Percentiles rank a stretch among this genome's conserved stretches.
These are phyloP conservation scores for Penicillium sp. DNA, from an alignment of 2,329 filamentous ascomycete species.

Conservation along the genomic window DNA sequence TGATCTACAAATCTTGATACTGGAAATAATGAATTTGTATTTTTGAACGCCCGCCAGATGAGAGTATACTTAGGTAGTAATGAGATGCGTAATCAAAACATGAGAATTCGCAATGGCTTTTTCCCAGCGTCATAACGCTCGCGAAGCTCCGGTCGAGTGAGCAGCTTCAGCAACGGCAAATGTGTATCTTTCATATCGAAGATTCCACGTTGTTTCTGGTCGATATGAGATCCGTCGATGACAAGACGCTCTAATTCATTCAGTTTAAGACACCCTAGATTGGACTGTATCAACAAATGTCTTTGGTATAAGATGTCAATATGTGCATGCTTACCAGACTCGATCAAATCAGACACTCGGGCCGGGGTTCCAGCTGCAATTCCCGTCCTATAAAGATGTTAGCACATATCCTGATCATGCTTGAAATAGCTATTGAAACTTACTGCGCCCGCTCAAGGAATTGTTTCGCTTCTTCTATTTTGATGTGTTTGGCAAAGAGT, in stretches of 20 bases:
- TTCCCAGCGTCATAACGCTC: slow-evolving; percentile 57
- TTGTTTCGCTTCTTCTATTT: slow-evolving; percentile 76
- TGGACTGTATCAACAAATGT: slow-evolving; percentile 5
- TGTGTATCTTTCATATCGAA: slow-evolving; percentile 94
- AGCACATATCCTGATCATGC: background rate
- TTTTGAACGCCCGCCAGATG: slow-evolving; percentile 1
- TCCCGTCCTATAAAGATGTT: slow-evolving; percentile 54
- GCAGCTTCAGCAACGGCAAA: slow-evolving; percentile 68
- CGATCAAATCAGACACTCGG: slow-evolving; percentile 72
- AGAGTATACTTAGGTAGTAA: background rate
- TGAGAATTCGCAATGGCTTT: slow-evolving; percentile 47
- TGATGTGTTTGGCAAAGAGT: slow-evolving; percentile 97
- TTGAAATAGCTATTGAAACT: slow-evolving; percentile 9
- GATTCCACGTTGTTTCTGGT: slow-evolving; percentile 88
- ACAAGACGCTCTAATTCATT: slow-evolving; percentile 70
- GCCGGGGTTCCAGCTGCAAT: slow-evolving; percentile 88
- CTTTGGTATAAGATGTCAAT: background rate
- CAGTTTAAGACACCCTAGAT: slow-evolving; percentile 61
- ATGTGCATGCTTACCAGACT: slow-evolving; percentile 57
- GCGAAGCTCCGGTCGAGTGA: slow-evolving; percentile 65
- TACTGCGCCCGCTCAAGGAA: slow-evolving; percentile 61
- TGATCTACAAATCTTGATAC: slow-evolving; percentile 1
- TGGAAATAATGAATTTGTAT: background rate
- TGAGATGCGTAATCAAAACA: slow-evolving; percentile 47
- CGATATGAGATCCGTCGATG: slow-evolving; percentile 85